A percentile compares a stretch with the other conserved stretches of the same genome.
These are phyloP conservation scores for Solanum infundibuliforme DNA, from an alignment of 257 asterid species.

Conservation along the genomic window DNA sequence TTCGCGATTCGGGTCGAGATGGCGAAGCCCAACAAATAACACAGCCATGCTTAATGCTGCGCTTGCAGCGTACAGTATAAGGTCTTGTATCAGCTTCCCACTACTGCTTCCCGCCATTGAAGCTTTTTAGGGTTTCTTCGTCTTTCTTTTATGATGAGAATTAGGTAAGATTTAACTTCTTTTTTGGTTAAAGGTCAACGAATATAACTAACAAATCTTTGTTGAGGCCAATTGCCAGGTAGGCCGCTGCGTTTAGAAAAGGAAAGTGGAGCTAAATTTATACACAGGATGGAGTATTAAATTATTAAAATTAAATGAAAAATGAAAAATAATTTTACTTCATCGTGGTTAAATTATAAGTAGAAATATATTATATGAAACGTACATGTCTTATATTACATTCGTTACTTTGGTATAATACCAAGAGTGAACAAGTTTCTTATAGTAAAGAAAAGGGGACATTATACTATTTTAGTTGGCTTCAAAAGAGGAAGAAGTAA, in stretches of 20 bases:
- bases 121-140: neutral
- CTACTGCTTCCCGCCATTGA: neutral
- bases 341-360: neutral
- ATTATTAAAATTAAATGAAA: too few relatives aligned
- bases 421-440: neutral
- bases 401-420: neutral
- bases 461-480: neutral
- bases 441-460: neutral
- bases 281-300: too few relatives aligned
- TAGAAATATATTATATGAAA: neutral
- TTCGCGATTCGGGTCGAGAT: conserved; percentile 6
- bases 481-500: neutral
- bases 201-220: neutral
- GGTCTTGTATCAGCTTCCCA: neutral
- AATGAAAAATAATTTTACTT: neutral
- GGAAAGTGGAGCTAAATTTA: neutral
- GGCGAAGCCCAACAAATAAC: neutral
- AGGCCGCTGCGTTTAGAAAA: neutral
- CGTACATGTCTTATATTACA: neutral
- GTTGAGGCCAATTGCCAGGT: neutral
- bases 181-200: neutral
- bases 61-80: neutral
- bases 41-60: neutral
- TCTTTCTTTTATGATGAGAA: neutral
- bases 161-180: neutral